Evolutionary conservation across 169 alveolate genomes (phyloP).

Genomic region (Plasmodium ovale): DNA sequence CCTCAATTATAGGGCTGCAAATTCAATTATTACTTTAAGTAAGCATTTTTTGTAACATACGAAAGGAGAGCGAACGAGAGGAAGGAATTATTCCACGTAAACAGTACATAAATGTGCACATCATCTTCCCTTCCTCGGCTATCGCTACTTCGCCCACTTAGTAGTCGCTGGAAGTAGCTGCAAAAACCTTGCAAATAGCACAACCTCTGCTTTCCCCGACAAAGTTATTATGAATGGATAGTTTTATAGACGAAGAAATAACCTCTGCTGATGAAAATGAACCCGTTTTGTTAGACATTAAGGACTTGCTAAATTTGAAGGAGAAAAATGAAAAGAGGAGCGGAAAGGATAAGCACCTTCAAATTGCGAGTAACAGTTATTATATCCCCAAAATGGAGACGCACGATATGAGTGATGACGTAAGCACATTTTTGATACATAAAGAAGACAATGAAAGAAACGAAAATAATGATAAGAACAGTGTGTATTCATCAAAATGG

Average conservation of each 20-base stretch:
- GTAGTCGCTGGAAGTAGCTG: too few relatives aligned
- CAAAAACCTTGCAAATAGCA: too few relatives aligned
- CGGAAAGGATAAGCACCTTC: background rate
- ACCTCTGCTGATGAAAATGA: slow-evolving; percentile 59
- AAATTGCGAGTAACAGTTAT: background rate
- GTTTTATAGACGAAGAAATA: slow-evolving; percentile 68
- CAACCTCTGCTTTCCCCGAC: too few relatives aligned
- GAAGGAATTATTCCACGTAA: too few relatives aligned
- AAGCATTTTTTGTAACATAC: too few relatives aligned
- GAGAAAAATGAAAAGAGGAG: background rate
- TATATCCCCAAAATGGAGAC: background rate
- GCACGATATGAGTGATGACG: slow-evolving; percentile 22
- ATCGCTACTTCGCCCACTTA: too few relatives aligned
- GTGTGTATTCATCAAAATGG: background rate
- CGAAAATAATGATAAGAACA: background rate
- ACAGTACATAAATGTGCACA: too few relatives aligned
- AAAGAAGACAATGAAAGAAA: background rate
- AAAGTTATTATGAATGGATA: slow-evolving; percentile 63
- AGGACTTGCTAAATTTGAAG: slow-evolving; percentile 14
- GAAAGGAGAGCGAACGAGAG: too few relatives aligned
- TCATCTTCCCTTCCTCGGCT: too few relatives aligned
- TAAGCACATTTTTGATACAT: slow-evolving; percentile 25
- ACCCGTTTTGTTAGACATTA: slow-evolving; percentile 40
- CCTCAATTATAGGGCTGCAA: too few relatives aligned
- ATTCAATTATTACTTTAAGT: too few relatives aligned